These are phyloP conservation scores for Oehlia diaphana DNA, from an alignment of 192 early-diverging fungal species.

Conservation along the genomic window DNA sequence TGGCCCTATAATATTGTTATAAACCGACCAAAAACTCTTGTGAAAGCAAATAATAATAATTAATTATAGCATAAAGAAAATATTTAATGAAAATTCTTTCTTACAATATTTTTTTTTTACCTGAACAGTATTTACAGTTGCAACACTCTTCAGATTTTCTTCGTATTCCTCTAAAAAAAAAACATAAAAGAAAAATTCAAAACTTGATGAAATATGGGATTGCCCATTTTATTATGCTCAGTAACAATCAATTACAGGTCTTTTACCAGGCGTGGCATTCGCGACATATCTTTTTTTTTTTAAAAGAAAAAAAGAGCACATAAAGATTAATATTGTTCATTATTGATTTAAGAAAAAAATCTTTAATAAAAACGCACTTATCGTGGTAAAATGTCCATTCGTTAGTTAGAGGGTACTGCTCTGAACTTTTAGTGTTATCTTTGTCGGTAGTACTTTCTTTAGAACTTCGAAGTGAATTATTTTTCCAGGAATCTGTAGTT, in stretches of 20 bases:
- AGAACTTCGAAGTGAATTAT: neutral
- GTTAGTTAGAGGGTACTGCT: slow-evolving; percentile 37
- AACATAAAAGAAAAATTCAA: neutral
- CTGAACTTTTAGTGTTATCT: slow-evolving; percentile 23
- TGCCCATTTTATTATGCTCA: neutral
- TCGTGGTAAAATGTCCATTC: slow-evolving; percentile 48
- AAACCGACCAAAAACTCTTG: slow-evolving; percentile 50
- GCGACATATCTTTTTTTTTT: slow-evolving; percentile 39
- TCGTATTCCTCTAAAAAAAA: slow-evolving; percentile 38
- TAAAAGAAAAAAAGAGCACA: too few species aligned
- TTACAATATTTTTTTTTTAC: slow-evolving; percentile 28
- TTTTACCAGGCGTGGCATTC: slow-evolving; percentile 42
- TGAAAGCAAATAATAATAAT: neutral
- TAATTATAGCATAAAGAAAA: neutral
- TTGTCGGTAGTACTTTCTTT: slow-evolving; percentile 23
- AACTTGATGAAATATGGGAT: neutral
- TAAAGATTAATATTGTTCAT: too few species aligned
- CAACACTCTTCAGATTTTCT: slow-evolving; percentile 45
- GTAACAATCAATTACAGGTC: neutral
- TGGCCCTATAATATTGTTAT: slow-evolving; percentile 51
- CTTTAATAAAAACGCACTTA: slow-evolving; percentile 32
- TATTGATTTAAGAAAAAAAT: too few species aligned
- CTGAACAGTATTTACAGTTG: slow-evolving; percentile 52
- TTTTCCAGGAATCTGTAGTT: neutral
- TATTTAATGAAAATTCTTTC: neutral